Evolutionary conservation across 1,284 basidiomycete species (phyloP), one percentile per base, ranked within the genome.

Genomic region (Heterobasidion annosum): DNA sequence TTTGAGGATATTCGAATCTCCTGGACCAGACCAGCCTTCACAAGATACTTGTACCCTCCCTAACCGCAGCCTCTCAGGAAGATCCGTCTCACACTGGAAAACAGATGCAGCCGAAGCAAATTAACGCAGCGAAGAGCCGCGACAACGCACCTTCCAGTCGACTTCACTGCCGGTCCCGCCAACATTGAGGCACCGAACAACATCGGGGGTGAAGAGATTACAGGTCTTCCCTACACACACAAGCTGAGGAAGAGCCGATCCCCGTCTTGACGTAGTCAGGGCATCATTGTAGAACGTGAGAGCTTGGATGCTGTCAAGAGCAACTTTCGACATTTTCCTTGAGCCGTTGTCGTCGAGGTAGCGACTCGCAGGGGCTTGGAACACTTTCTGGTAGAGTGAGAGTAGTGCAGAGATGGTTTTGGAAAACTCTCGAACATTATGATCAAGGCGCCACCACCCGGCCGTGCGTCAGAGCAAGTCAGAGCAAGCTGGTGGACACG

Each of bases 11-110:
- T 85, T 83, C 0, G 81, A 76, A 68, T 98, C 93, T 0, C 90
- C 88, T 0, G 92, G 78, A 32, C 76, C 71, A 37, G 76, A 78
- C 84, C 86, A 98, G 9, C 94, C 93, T 72, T 98, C 94, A 63
- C 94, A 98, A 18, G 82, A 85, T 1, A 98, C 87, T 57, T 83
- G 78, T 0, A 96, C 84, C 54, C 82, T 76, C 8, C 94, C 94
- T 56, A 98, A 85, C 13, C 91, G 75, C 53, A 95, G 67, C 2
- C 81, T 74, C 46, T 83, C 81, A 2, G 93, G 93, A 8, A 98
- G 73, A 65, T 98, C 93, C 7, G 93, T 90, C 65, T 92, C 84
- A 67, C 94, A 98, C 85, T 92, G 57, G 54, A 54, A 19, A 48
- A 13, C 19, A 9, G 9, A 45, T 34, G 45, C 43, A 43, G 18